Percentiles rank a stretch among this genome's conserved stretches.
Conservation (phyloP, 192 early-diverging fungal genomes). For the Geranomyces michiganensis region DNA sequence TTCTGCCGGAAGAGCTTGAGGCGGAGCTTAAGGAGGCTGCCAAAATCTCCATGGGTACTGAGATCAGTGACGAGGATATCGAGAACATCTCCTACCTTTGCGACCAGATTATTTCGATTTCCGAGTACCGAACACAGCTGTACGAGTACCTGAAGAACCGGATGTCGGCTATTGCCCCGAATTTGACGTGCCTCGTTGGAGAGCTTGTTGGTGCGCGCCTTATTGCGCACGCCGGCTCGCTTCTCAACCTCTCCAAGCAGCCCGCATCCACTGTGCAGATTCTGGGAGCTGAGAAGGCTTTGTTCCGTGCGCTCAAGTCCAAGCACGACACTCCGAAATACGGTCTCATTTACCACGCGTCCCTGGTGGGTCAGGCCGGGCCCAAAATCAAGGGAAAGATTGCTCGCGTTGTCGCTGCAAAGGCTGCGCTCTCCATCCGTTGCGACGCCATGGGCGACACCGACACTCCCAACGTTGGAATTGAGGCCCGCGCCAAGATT, state of each 20-base stretch:
- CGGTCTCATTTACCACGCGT: conserved; percentile 95
- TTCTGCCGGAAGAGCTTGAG: conserved; percentile 92
- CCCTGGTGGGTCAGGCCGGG: conserved; percentile 91
- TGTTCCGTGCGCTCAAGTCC: conserved; percentile 97
- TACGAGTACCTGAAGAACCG: conserved; percentile 98
- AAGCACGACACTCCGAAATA: conserved; percentile 98
- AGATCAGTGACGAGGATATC: conserved; percentile 95
- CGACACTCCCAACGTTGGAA: conserved; percentile 74
- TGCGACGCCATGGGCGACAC: conserved; percentile 82
- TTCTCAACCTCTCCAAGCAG: conserved; percentile 95
- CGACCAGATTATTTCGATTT: conserved; percentile 94
- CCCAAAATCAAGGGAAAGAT: conserved; percentile 99
- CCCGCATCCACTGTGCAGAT: conserved; percentile 98
- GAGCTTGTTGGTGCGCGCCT: conserved; percentile 96
- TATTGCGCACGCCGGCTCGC: conserved; percentile 95
- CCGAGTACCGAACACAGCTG: conserved; percentile 92
- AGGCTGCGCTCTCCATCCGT: conserved; percentile 85
- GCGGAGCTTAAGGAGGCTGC: conserved; percentile 93
- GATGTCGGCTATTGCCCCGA: conserved; percentile 72
- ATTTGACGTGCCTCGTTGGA: conserved; percentile 85
- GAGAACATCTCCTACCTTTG: conserved; percentile 91
- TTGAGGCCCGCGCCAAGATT: conserved; percentile 83
- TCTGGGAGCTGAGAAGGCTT: conserved; percentile 96
- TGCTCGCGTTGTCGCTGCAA: conserved; percentile 90
- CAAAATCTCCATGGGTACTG: conserved; percentile 99